Conservation (phyloP, 23 red algal species). For the Gracilaria gracilis region DNA sequence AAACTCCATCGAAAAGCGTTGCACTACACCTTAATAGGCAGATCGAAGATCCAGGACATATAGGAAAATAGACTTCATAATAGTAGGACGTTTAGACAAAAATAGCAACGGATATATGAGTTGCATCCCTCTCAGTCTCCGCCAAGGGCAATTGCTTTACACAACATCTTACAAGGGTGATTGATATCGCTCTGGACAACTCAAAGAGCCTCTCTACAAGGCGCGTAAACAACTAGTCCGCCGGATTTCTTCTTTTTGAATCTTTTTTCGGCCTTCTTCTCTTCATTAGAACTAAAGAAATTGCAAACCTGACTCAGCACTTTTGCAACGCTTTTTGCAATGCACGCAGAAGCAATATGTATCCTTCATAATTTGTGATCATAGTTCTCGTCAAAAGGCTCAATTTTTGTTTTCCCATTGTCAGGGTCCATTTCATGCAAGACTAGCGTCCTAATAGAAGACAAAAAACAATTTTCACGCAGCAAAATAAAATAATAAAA, state of each 20-base stretch:
- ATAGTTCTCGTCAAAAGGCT: neutral
- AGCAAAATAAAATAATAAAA: no score
- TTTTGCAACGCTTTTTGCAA: neutral
- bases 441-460: neutral
- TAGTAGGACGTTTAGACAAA: no score
- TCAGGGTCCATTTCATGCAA: neutral
- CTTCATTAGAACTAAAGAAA: neutral
- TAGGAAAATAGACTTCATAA: no score
- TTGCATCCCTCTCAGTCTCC: no score
- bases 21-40: no score
- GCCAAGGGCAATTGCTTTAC: no score
- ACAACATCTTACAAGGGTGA: neutral
- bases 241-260: neutral
- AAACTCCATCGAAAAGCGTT: no score
- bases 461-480: no score
- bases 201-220: neutral
- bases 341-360: neutral
- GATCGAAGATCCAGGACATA: no score
- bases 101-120: no score
- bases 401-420: neutral
- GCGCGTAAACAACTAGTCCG: neutral
- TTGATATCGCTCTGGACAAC: neutral
- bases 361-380: neutral
- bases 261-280: neutral
- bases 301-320: neutral